phyloP scores from a whole-genome alignment of 2,329 filamentous ascomycete species.

The Clathrospora elynae region DNA sequence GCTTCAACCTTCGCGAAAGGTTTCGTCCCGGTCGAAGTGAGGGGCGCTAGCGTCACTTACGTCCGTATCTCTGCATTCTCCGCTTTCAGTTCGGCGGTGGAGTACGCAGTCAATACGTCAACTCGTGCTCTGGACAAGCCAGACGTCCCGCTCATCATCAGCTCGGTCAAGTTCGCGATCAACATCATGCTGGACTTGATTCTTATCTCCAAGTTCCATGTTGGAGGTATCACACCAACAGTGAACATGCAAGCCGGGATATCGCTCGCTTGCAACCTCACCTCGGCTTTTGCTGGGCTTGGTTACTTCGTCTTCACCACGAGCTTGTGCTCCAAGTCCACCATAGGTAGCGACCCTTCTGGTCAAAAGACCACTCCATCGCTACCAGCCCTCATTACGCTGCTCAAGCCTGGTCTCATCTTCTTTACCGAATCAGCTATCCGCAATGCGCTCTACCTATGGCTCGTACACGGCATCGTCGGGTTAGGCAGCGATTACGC shows the following conservation, averaged over 20 bases:
- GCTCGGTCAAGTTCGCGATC: slow-evolving; percentile 64
- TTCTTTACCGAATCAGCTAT: slow-evolving; percentile 69
- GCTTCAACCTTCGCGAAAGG: slow-evolving; percentile 61
- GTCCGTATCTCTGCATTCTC: slow-evolving; percentile 68
- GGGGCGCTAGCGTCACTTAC: slow-evolving; percentile 64
- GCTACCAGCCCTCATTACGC: slow-evolving; percentile 54
- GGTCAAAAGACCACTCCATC: slow-evolving; percentile 25
- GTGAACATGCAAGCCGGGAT: slow-evolving; percentile 69
- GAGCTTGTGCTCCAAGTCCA: slow-evolving; percentile 41
- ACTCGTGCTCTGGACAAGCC: slow-evolving; percentile 71
- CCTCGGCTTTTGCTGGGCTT: slow-evolving; percentile 54
- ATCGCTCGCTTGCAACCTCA: slow-evolving; percentile 60
- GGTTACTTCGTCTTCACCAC: slow-evolving; percentile 61
- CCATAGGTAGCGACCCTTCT: slow-evolving; percentile 13
- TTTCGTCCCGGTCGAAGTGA: slow-evolving; percentile 67
- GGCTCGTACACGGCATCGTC: slow-evolving; percentile 69
- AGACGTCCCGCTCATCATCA: slow-evolving; percentile 71
- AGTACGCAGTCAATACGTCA: slow-evolving; percentile 64
- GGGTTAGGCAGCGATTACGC: slow-evolving; percentile 67
- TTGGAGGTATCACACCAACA: slow-evolving; percentile 59
- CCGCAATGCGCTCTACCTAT: slow-evolving; percentile 72
- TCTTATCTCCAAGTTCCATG: slow-evolving; percentile 68
- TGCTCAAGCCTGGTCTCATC: slow-evolving; percentile 62
- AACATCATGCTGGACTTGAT: slow-evolving; percentile 72
- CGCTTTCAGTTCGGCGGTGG: slow-evolving; percentile 65